phyloP scores from a whole-genome alignment of 305 asterid genomes.

The Solanum hybrid region DNA sequence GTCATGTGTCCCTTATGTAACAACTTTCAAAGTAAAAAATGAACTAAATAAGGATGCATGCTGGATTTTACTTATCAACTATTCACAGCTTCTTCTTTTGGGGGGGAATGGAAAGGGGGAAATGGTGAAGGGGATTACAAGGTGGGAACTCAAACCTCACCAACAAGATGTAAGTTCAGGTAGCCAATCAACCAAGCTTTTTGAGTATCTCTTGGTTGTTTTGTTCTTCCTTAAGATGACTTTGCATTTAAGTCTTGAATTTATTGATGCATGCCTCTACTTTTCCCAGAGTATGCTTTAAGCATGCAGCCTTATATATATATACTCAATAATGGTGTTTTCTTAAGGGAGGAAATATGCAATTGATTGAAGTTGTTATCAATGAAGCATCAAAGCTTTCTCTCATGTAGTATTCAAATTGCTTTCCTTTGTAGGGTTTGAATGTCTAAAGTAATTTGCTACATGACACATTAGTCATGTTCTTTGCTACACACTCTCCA shows the following conservation, averaged over 20 bases:
- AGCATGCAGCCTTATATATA: background rate
- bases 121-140: background rate
- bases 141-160: background rate
- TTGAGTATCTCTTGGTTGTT: background rate
- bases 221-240: background rate
- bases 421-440: conserved; percentile 43
- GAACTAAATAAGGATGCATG: background rate
- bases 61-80: background rate
- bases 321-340: background rate
- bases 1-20: background rate
- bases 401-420: background rate
- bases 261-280: background rate
- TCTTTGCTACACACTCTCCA: conserved; percentile 59
- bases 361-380: conserved; percentile 1
- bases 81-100: background rate
- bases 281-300: background rate
- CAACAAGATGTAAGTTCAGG: background rate
- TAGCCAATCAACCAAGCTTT: background rate
- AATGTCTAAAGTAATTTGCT: conserved; percentile 80
- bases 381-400: background rate
- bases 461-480: conserved; percentile 75
- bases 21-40: background rate
- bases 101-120: background rate
- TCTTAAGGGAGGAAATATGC: background rate
- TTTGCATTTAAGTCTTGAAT: background rate